Percentiles rank a stretch among this genome's conserved stretches.
Conservation (phyloP, 495 filamentous ascomycete genomes). For the Physcia stellaris region DNA sequence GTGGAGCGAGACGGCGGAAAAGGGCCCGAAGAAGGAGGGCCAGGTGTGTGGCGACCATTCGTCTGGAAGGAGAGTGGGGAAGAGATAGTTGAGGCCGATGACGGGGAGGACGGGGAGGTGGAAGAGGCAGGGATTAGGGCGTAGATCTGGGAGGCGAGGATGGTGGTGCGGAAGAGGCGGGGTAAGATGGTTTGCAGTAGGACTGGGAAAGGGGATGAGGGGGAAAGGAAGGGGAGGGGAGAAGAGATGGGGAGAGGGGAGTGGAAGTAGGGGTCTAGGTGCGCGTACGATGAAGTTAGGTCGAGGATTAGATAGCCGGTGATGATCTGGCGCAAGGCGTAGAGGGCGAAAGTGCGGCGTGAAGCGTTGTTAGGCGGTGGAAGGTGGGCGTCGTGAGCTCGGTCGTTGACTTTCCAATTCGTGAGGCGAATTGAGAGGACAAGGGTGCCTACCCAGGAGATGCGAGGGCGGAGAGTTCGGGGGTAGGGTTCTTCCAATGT, state of each 20-base stretch:
- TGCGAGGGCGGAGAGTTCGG: not conserved
- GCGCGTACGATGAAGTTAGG: constrained; percentile 4
- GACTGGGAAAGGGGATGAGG: not conserved
- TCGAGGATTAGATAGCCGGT: constrained; percentile 9
- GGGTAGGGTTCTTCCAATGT: constrained; percentile 14
- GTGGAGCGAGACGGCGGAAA: constrained; percentile 7
- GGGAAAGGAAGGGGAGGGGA: not conserved
- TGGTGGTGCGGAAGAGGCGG: constrained; percentile 6
- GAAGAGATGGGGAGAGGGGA: constrained; percentile 2
- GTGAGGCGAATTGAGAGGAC: constrained; percentile 9
- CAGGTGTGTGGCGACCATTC: constrained; percentile 16
- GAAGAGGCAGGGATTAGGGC: constrained; percentile 8
- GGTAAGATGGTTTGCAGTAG: constrained; percentile 7
- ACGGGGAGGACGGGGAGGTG: constrained; percentile 3
- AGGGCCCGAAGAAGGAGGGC: constrained; percentile 11
- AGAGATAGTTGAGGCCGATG: constrained; percentile 7
- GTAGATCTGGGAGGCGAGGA: constrained; percentile 12
- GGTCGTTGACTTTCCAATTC: constrained; percentile 11
- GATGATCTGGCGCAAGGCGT: not conserved
- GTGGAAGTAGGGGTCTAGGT: constrained; percentile 12
- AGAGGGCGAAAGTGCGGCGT: not conserved
- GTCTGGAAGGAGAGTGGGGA: constrained; percentile 3
- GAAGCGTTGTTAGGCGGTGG: constrained; percentile 2
- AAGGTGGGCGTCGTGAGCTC: constrained; percentile 7
- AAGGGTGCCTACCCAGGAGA: constrained; percentile 13